Base-by-base conservation (phyloP, 768 basidiomycete genomes). In the Panus rudis region DNA sequence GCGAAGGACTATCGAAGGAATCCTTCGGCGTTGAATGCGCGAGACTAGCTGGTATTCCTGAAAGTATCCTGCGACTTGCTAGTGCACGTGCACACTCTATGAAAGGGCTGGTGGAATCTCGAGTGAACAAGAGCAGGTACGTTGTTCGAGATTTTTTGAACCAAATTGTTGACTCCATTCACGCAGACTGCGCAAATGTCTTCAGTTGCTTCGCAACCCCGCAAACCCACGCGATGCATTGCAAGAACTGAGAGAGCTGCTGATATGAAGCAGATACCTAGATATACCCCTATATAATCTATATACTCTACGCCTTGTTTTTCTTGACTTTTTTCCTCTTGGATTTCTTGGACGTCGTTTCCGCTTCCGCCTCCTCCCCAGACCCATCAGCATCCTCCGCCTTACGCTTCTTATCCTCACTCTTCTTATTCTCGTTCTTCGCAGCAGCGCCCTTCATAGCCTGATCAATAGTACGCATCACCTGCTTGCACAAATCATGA, bases 21-120 rank as follows among this genome's bases (percentile, higher is more conserved):
- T 92, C 89, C 0, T 97, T 92, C 57, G 92, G 92, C 10, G 81
- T 96, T 7, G 92, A 94, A 68, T 94, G 92, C 59, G 92, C 82
- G 6, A 76, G 90, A 33, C 73, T 97, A 20, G 94, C 94, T 0
- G 84, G 84, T 7, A 59, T 98, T 25, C 85, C 90, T 0, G 81
- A 84, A 50, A 48, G 61, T 2, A 71, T 98, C 6, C 69, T 97
- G 3, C 61, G 63, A 5, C 60, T 70, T 6, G 93, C 93, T 13
- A 59, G 72, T 10, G 37, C 35, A 10, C 63, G 70, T 25, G 78
- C 86, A 1, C 62, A 69, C 14, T 59, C 62, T 16, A 74, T 92
- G 67, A 76, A 78, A 55, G 51, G 50, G 11, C 61, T 69, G 39
- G 76, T 83, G 20, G 66, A 75, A 52, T 61, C 64, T 23, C 71